Conservation (phyloP, 1,284 basidiomycete species). For the Cryptococcus sp. region DNA sequence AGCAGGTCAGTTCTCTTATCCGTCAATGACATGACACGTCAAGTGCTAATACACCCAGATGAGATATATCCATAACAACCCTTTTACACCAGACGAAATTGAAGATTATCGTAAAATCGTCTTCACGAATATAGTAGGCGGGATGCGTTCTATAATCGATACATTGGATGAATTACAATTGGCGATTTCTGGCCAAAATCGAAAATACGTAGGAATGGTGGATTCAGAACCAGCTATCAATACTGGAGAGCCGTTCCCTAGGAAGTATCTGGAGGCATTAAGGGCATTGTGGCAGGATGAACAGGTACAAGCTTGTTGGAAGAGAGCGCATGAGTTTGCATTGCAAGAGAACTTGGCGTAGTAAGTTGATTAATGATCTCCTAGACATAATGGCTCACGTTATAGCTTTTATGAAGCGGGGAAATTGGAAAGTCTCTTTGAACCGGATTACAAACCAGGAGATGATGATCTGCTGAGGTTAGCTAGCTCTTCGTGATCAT, state of each 20-base stretch:
- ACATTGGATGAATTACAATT: conserved; percentile 84
- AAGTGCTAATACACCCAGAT: conserved; percentile 34
- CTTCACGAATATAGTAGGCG: conserved; percentile 83
- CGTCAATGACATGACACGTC: neutral
- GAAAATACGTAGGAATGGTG: conserved; percentile 56
- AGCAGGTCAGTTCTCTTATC: conserved; percentile 15
- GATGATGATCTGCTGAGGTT: conserved; percentile 72
- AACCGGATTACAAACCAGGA: conserved; percentile 63
- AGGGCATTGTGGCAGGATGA: conserved; percentile 71
- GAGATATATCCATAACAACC: conserved; percentile 41
- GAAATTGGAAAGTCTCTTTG: conserved; percentile 73
- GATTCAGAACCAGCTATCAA: conserved; percentile 66
- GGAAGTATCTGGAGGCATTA: conserved; percentile 52
- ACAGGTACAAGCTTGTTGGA: conserved; percentile 66
- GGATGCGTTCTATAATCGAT: conserved; percentile 75
- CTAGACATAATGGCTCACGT: conserved; percentile 1
- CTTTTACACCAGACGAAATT: conserved; percentile 36
- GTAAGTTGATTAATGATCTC: conserved; percentile 48
- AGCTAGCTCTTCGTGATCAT: neutral
- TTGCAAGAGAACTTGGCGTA: conserved; percentile 35
- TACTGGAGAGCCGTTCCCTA: conserved; percentile 59
- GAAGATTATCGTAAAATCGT: conserved; percentile 62
- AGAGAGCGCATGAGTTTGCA: conserved; percentile 23
- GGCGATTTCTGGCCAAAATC: conserved; percentile 61
- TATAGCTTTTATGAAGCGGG: neutral